Percentiles rank a stretch among this genome's conserved stretches.
Evolutionary conservation across 306 rosid genomes (phyloP).

Genomic region (Trifolium fragiferum): DNA sequence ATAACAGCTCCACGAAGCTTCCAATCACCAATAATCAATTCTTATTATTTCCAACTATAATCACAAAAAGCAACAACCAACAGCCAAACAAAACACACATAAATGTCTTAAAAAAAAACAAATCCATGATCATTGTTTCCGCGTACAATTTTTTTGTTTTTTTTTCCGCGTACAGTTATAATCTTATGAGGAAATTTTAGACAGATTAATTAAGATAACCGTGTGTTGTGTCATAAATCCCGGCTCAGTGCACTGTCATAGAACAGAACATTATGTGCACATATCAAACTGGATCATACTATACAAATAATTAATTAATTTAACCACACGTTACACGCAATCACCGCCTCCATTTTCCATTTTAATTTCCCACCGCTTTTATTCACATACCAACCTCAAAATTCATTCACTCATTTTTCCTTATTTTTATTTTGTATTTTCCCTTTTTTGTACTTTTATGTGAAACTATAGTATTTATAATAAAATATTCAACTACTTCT

Average conservation of each 20-base stretch:
- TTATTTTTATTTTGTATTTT: background rate
- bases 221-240: constrained; percentile 67
- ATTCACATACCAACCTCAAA: constrained; percentile 14
- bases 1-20: constrained; percentile 9
- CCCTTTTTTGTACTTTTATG: background rate
- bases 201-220: constrained; percentile 50
- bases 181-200: constrained; percentile 7
- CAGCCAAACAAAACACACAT: constrained; percentile 25
- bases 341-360: constrained; percentile 35
- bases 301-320: background rate
- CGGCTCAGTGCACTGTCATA: constrained; percentile 49
- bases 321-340: constrained; percentile 35
- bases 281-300: constrained; percentile 1
- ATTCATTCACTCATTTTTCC: background rate
- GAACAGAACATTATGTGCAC: no score
- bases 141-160: no score
- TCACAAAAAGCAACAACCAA: constrained; percentile 15
- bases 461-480: background rate
- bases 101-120: constrained; percentile 48
- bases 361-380: constrained; percentile 32
- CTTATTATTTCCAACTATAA: background rate
- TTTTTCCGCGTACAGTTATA: constrained; percentile 52
- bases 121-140: constrained; percentile 44
- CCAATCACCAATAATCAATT: background rate
- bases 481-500: constrained; percentile 15